These are phyloP conservation scores for Bretziella fagacearum DNA, from an alignment of 2,329 filamentous ascomycete species.

Conservation along the genomic window DNA sequence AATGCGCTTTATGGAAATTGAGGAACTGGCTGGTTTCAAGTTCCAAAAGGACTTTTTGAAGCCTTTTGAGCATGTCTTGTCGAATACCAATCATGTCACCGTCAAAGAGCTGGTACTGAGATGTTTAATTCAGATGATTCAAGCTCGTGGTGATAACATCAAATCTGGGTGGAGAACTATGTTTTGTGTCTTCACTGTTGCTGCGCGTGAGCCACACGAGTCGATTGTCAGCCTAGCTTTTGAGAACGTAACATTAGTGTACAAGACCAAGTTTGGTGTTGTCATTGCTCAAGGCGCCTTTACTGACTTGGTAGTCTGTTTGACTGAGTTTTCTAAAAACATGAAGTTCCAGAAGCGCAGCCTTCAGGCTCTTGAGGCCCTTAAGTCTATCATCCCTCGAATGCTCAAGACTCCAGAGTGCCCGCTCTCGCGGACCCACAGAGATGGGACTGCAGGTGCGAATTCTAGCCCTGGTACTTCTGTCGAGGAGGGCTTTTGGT, in stretches of 20 bases:
- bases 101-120: constrained; percentile 96
- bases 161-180: constrained; percentile 97
- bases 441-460: constrained; percentile 24
- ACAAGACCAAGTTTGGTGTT: constrained; percentile 86
- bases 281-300: constrained; percentile 95
- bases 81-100: constrained; percentile 74
- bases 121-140: constrained; percentile 98
- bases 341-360: constrained; percentile 98
- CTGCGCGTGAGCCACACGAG: constrained; percentile 83
- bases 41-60: constrained; percentile 99
- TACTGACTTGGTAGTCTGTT: constrained; percentile 83
- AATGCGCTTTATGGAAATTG: constrained; percentile 98
- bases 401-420: constrained; percentile 96
- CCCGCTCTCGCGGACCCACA: constrained; percentile 54
- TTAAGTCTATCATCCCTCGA: constrained; percentile 83
- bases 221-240: constrained; percentile 87
- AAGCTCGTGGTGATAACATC: constrained; percentile 90
- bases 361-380: constrained; percentile 79
- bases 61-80: constrained; percentile 93
- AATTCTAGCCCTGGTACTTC: constrained; percentile 55
- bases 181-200: constrained; percentile 97
- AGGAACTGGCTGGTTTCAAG: constrained; percentile 95
- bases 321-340: constrained; percentile 98
- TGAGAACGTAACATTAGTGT: constrained; percentile 90
- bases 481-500: constrained; percentile 96